A percentile compares a stretch with the other conserved stretches of the same genome.
Evolutionary conservation across 2,329 filamentous ascomycete species (phyloP).

Genomic region (Cladosporium halotolerans): DNA sequence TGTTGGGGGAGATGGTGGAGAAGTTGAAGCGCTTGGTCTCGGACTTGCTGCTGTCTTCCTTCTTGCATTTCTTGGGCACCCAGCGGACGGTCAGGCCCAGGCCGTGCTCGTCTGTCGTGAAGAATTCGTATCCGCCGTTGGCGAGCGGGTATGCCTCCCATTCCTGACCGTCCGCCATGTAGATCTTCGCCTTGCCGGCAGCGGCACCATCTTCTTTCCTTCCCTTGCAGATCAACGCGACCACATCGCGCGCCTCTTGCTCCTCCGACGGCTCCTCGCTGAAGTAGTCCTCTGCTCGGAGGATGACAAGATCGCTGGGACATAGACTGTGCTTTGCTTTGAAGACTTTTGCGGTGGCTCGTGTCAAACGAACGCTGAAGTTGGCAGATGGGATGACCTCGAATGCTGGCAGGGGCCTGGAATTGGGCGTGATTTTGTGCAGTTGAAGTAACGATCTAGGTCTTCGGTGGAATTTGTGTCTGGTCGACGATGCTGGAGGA

Average conservation of each 20-base stretch:
- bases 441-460: conserved; percentile 66
- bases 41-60: conserved; percentile 17
- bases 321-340: conserved; percentile 58
- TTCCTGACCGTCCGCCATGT: conserved; percentile 46
- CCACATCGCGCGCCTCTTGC: conserved; percentile 48
- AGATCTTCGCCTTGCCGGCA: conserved; percentile 61
- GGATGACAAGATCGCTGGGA: conserved; percentile 63
- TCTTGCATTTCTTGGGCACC: conserved; percentile 50
- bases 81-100: conserved; percentile 59
- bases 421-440: conserved; percentile 56
- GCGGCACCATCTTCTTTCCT: conserved; percentile 45
- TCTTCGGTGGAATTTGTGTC: conserved; percentile 58
- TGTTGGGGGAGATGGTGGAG: conserved; percentile 65
- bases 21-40: conserved; percentile 59
- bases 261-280: conserved; percentile 47
- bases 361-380: conserved; percentile 54
- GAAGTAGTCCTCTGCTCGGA: conserved; percentile 63
- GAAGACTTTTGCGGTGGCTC: conserved; percentile 59
- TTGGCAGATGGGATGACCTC: conserved; percentile 60
- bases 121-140: conserved; percentile 51
- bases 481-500: conserved; percentile 50
- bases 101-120: conserved; percentile 53
- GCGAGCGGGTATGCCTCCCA: conserved; percentile 40
- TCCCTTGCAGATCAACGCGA: conserved; percentile 60
- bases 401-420: conserved; percentile 60